Conservation (phyloP, 192 early-diverging fungal species). For the Umbelopsis sp. region DNA sequence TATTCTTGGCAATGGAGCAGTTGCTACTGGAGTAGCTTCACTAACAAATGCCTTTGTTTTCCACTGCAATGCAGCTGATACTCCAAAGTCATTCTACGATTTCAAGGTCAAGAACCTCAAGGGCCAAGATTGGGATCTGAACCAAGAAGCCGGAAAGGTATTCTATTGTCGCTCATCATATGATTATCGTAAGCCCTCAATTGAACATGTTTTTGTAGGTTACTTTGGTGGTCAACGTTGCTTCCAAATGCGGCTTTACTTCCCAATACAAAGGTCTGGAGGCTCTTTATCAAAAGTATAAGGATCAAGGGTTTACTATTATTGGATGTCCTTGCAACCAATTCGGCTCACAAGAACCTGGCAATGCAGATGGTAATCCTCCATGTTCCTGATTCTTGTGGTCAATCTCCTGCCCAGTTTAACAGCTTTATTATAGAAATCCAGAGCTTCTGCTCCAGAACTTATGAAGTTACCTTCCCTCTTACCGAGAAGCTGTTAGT, state of each 20-base stretch:
- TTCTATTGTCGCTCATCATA: background rate
- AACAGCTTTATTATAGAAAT: slow-evolving; percentile 34
- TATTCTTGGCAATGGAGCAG: background rate
- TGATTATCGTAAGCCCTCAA: background rate
- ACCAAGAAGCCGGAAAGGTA: slow-evolving; percentile 37
- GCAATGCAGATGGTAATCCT: slow-evolving; percentile 45
- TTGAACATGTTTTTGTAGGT: slow-evolving; percentile 12
- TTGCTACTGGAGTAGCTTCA: background rate
- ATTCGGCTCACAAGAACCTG: slow-evolving; percentile 75
- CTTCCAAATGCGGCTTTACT: slow-evolving; percentile 90
- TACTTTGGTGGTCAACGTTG: slow-evolving; percentile 84
- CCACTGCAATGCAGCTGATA: background rate
- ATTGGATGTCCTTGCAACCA: slow-evolving; percentile 94
- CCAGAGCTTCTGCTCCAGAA: slow-evolving; percentile 61
- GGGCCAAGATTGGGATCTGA: slow-evolving; percentile 30
- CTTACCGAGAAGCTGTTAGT: slow-evolving; percentile 77
- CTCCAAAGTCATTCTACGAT: slow-evolving; percentile 29
- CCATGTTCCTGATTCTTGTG: slow-evolving; percentile 24
- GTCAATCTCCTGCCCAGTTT: slow-evolving; percentile 14
- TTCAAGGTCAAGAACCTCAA: slow-evolving; percentile 32
- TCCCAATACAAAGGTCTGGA: slow-evolving; percentile 76
- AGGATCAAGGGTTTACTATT: slow-evolving; percentile 74
- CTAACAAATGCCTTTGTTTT: background rate
- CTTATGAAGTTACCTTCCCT: slow-evolving; percentile 86
- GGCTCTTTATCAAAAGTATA: slow-evolving; percentile 67